phyloP scores from a whole-genome alignment of 1,139 yeast genomes.

The Blastobotrys raffinosifermentans region DNA sequence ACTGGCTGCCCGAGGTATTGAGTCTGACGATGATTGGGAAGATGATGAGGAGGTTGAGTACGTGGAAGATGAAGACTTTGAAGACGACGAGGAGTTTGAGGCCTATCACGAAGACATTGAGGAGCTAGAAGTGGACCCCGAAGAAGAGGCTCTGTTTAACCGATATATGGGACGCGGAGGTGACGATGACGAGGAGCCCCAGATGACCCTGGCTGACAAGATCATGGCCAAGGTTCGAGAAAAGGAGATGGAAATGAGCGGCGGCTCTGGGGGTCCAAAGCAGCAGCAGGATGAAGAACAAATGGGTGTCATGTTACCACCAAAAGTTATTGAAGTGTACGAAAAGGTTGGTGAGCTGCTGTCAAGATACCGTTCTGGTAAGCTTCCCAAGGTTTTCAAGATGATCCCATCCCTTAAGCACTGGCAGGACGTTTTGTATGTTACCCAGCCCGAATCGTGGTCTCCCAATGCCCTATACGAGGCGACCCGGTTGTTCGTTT shows the following conservation, averaged over 20 bases:
- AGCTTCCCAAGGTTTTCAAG: constrained; percentile 89
- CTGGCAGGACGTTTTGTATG: constrained; percentile 93
- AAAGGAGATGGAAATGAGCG: constrained; percentile 44
- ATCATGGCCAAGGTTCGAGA: constrained; percentile 84
- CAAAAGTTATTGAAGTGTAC: constrained; percentile 92
- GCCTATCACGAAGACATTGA: constrained; percentile 46
- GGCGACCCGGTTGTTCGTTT: constrained; percentile 89
- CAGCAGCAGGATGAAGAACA: constrained; percentile 22
- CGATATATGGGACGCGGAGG: constrained; percentile 35
- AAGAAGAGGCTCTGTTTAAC: constrained; percentile 38
- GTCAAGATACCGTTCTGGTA: constrained; percentile 92
- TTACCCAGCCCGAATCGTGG: constrained; percentile 90
- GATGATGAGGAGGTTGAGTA: constrained; percentile 34
- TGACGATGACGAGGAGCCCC: constrained; percentile 59
- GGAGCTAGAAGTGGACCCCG: constrained; percentile 48
- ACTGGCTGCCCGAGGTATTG: constrained; percentile 21
- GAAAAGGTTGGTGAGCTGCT: constrained; percentile 84
- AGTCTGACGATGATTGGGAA: constrained; percentile 30
- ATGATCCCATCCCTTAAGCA: constrained; percentile 86
- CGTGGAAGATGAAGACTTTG: constrained; percentile 31
- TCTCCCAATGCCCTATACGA: constrained; percentile 95
- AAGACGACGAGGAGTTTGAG: constrained; percentile 41
- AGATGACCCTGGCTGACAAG: constrained; percentile 79
- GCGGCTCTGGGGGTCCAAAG: constrained; percentile 25
- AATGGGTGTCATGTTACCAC: constrained; percentile 74